Conservation (phyloP, 495 filamentous ascomycete species). For the Delitschia confertaspora region DNA sequence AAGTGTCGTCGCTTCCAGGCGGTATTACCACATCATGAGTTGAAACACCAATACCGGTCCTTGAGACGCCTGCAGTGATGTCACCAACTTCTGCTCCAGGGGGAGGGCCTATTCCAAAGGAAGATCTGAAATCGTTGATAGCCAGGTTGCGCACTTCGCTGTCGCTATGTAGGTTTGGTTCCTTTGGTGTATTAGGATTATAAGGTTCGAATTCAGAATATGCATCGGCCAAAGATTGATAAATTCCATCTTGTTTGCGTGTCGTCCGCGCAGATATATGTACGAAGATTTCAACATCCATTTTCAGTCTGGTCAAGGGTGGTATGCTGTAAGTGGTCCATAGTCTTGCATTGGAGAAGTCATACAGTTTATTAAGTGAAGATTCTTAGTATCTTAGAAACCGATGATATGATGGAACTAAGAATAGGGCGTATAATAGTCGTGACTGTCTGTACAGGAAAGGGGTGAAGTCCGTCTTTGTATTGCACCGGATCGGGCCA, state of each 20-base stretch:
- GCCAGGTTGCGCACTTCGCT: not conserved
- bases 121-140: not conserved
- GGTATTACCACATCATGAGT: not conserved
- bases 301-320: too few species aligned
- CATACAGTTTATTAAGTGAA: too few species aligned
- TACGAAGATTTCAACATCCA: constrained; percentile 29
- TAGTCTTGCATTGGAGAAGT: not conserved
- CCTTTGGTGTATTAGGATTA: not conserved
- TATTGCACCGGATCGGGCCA: too few species aligned
- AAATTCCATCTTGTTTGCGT: constrained; percentile 31
- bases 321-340: not conserved
- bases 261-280: constrained; percentile 33
- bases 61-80: not conserved
- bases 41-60: too few species aligned
- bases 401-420: too few species aligned
- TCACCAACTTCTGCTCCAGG: not conserved
- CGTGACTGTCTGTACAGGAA: not conserved
- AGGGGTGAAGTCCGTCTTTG: not conserved
- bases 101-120: not conserved
- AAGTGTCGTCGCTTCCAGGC: constrained; percentile 5
- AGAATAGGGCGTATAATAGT: too few species aligned
- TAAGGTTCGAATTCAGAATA: constrained; percentile 29
- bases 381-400: too few species aligned
- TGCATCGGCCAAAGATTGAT: constrained; percentile 28
- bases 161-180: not conserved